These are phyloP conservation scores for Fusarium begoniae DNA, from an alignment of 2,329 filamentous ascomycete species.

Conservation along the genomic window DNA sequence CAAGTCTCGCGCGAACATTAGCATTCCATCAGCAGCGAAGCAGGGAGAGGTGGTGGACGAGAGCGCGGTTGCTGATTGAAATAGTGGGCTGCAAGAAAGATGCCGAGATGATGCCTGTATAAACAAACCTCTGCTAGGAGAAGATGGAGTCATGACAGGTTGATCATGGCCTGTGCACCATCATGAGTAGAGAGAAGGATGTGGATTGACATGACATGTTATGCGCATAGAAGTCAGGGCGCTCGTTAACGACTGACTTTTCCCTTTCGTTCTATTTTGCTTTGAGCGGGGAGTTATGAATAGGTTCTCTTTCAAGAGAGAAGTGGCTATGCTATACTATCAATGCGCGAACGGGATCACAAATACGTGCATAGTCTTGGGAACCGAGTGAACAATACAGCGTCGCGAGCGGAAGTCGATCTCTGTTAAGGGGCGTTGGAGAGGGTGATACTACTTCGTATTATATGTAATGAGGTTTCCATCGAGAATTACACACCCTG, in stretches of 20 bases:
- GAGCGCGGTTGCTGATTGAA: constrained; percentile 54
- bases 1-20: constrained; percentile 65
- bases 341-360: neutral
- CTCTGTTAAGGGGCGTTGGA: constrained; percentile 4
- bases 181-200: constrained; percentile 7
- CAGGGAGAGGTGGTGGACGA: constrained; percentile 48
- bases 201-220: constrained; percentile 11
- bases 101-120: neutral
- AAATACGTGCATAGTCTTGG: neutral
- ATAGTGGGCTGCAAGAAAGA: neutral
- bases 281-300: constrained; percentile 31
- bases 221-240: constrained; percentile 40
- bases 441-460: neutral
- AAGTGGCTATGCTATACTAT: neutral
- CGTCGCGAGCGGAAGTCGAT: neutral
- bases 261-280: constrained; percentile 21
- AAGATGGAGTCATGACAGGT: neutral
- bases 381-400: neutral
- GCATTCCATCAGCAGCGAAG: constrained; percentile 42
- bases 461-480: neutral
- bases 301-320: constrained; percentile 11
- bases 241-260: constrained; percentile 34
- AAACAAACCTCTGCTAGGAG: neutral
- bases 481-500: neutral
- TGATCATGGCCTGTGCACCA: constrained; percentile 15